phyloP scores from a whole-genome alignment of 2,329 filamentous ascomycete species.

The Penicillium paneum region DNA sequence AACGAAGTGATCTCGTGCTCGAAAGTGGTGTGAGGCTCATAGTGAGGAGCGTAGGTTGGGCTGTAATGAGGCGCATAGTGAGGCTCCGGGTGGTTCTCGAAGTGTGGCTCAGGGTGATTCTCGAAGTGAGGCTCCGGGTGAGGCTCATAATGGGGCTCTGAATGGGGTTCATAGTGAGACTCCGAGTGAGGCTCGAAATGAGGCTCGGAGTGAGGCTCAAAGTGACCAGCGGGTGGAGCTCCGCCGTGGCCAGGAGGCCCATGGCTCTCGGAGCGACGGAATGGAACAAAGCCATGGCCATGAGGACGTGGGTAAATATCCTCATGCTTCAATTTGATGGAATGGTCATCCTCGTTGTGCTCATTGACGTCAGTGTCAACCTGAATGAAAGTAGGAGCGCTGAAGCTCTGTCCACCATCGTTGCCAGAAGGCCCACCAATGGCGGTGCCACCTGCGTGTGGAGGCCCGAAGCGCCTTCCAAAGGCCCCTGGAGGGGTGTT shows the following conservation, averaged over 20 bases:
- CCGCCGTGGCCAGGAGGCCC: background rate
- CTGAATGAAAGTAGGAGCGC: slow-evolving; percentile 13
- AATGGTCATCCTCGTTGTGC: slow-evolving; percentile 18
- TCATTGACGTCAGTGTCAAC: slow-evolving; percentile 15
- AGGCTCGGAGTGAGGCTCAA: background rate
- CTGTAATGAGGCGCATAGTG: background rate
- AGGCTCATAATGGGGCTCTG: background rate
- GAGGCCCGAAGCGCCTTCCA: slow-evolving; percentile 11
- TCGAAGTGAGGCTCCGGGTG: background rate
- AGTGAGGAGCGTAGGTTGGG: background rate
- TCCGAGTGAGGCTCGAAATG: background rate
- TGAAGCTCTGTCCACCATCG: slow-evolving; percentile 25
- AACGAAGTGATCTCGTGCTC: background rate
- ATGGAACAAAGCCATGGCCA: slow-evolving; percentile 1
- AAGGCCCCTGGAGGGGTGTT: background rate
- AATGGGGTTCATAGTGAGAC: background rate
- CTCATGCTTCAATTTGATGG: slow-evolving; percentile 14
- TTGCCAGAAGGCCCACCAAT: slow-evolving; percentile 25
- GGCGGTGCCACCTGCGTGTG: slow-evolving; percentile 12
- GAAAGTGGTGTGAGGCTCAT: background rate
- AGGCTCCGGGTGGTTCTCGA: background rate
- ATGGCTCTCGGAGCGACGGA: background rate
- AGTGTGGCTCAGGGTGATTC: background rate
- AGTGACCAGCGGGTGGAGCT: background rate
- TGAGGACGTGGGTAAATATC: slow-evolving; percentile 10